Base-by-base conservation (phyloP, 208 protist genomes). In the Acanthamoeba lugdunensis region DNA sequence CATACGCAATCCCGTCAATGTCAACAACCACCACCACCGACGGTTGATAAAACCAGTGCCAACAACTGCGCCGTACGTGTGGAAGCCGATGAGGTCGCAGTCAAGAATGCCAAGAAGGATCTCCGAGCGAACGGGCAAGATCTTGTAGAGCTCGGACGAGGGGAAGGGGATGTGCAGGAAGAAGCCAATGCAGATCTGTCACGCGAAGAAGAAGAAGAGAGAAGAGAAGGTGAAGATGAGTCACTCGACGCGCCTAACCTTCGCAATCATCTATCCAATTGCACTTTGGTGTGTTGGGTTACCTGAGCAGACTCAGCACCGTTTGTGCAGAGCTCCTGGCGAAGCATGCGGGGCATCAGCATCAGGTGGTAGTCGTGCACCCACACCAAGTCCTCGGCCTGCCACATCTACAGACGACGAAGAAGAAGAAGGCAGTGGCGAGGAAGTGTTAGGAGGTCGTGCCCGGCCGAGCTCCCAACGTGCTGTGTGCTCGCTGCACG, bases 101-200 rank as follows among this genome's bases (percentile, higher is more conserved):
- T 82, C 93, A 13, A 98, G 93, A 37, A 98, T 73, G 25, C 97
- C 97, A 30, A 95, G 58, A 0, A 98, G 71, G 11, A 98, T 73
- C 73, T 97, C 90, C 4, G 56, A 54, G 37, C 96, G 56, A 4
- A 93, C 81, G 0, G 97, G 94, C 54, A 98, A 50, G 63, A 97
- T 96, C 52, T 96, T 69, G 79, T 95, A 98, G 61, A 98, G 81
- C 67, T 98, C 97, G 2, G 91, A 93, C 0, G 95, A 87, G n/a
- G 97, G 97, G 65, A 96, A 98, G 4, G 97, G 97, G n/a, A 92
- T 97, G 95, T 98, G 96, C 2, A 97, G 58, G 82, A 98, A 98
- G 73, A 98, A 98, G 94, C 87, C 87, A 13, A 92, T 75, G 18
- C 87, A 61, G 65, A 52, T 71, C 58, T 13, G 61, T 92, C 23